Conservation (phyloP, 2,329 filamentous ascomycete genomes). For the Cordyceps militaris region DNA sequence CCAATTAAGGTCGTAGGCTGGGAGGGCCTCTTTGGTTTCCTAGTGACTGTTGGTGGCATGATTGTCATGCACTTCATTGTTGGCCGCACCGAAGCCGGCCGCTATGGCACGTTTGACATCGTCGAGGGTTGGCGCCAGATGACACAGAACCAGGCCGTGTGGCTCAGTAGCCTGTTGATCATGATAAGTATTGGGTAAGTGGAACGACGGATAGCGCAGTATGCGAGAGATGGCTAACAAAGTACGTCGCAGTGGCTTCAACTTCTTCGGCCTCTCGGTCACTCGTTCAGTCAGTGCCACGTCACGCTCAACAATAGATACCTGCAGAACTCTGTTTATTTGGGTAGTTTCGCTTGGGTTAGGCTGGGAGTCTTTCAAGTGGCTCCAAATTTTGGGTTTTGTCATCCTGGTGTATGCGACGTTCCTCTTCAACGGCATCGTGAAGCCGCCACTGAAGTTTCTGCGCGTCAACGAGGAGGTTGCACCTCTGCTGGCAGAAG, state of each 20-base stretch:
- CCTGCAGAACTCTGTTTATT: conserved; percentile 94
- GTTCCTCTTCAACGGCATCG: conserved; percentile 90
- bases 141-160: conserved; percentile 61
- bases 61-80: conserved; percentile 69
- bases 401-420: conserved; percentile 89
- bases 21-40: conserved; percentile 90
- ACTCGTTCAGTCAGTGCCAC: conserved; percentile 87
- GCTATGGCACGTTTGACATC: conserved; percentile 83
- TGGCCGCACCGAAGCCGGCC: conserved; percentile 66
- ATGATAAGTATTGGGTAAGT: conserved; percentile 93
- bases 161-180: conserved; percentile 74
- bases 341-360: conserved; percentile 91
- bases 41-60: conserved; percentile 72
- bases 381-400: conserved; percentile 88
- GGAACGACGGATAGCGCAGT: background rate
- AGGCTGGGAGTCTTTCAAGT: conserved; percentile 97
- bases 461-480: conserved; percentile 51
- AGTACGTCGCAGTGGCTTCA: conserved; percentile 66
- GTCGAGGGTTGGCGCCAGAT: conserved; percentile 79
- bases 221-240: conserved; percentile 17
- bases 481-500: conserved; percentile 67
- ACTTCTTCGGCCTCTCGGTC: conserved; percentile 95
- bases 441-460: conserved; percentile 70
- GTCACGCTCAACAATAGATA: conserved; percentile 92
- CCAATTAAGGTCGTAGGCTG: conserved; percentile 90